Conservation (phyloP, 2,329 filamentous ascomycete genomes). For the Hypoxylon sp. region DNA sequence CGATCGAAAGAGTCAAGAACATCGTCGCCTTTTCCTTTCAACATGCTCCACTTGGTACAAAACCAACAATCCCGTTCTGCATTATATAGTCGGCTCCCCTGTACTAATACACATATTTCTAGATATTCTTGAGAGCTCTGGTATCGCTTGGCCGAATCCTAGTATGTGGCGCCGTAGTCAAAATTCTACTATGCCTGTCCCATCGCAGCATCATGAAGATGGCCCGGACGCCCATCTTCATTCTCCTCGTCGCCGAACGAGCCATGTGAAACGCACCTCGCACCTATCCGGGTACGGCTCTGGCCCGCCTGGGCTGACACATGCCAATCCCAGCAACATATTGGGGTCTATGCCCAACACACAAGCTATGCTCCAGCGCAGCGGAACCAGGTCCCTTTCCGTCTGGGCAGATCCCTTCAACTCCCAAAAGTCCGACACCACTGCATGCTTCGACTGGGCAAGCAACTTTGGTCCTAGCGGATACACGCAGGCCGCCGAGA, state of each 20-base stretch:
- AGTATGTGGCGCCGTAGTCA: constrained; percentile 72
- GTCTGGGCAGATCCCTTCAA: constrained; percentile 46
- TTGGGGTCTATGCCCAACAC: constrained; percentile 48
- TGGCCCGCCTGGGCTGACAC: constrained; percentile 36
- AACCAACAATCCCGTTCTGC: neutral
- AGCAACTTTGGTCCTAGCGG: constrained; percentile 41
- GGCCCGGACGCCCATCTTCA: constrained; percentile 70
- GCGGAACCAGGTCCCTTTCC: constrained; percentile 32
- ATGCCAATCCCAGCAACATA: constrained; percentile 38
- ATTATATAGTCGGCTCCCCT: constrained; percentile 11
- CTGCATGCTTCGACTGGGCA: constrained; percentile 49
- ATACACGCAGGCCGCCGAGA: constrained; percentile 35
- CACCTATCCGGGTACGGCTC: constrained; percentile 36
- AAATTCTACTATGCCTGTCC: constrained; percentile 56
- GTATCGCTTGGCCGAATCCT: constrained; percentile 84
- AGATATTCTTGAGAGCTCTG: constrained; percentile 79
- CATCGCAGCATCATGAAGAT: constrained; percentile 58
- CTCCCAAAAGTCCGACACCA: constrained; percentile 43
- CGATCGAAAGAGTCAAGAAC: constrained; percentile 77
- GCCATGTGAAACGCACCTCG: constrained; percentile 37
- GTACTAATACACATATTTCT: constrained; percentile 36
- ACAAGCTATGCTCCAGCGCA: constrained; percentile 46
- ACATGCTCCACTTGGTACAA: constrained; percentile 80
- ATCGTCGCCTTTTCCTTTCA: constrained; percentile 85
- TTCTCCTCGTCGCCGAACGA: constrained; percentile 63